Evolutionary conservation across 1,284 basidiomycete genomes (phyloP).

Genomic region (Cerioporus squamosus): DNA sequence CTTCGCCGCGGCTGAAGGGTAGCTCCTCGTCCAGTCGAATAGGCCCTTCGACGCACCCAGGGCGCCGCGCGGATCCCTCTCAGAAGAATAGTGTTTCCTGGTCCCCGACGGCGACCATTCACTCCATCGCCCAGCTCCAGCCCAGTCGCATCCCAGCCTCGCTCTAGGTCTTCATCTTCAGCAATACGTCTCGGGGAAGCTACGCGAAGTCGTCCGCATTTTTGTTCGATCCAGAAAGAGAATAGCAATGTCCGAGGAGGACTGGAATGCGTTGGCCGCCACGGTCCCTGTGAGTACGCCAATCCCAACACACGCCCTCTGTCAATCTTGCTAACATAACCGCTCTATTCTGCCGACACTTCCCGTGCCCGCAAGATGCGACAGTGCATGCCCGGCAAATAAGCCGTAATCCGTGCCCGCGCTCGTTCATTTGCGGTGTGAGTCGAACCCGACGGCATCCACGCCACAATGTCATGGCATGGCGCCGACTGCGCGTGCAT

Average conservation of each 20-base stretch:
- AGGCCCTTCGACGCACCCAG: too few species aligned
- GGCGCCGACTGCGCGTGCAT: neutral
- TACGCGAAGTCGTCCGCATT: neutral
- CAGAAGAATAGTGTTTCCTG: too few species aligned
- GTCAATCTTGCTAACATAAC: neutral
- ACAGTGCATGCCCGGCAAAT: too few species aligned
- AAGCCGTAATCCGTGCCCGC: neutral
- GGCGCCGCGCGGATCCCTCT: too few species aligned
- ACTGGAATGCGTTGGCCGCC: neutral
- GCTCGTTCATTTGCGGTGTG: neutral
- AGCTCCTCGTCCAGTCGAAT: too few species aligned
- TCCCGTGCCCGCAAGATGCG: neutral
- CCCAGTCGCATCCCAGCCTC: neutral
- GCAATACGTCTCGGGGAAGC: neutral
- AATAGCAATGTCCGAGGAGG: conserved; percentile 1
- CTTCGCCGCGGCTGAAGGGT: too few species aligned
- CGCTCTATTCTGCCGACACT: neutral
- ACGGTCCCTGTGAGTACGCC: neutral
- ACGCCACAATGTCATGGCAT: neutral
- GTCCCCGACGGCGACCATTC: neutral
- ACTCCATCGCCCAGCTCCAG: neutral
- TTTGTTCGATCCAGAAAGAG: neutral
- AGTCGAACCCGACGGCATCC: neutral
- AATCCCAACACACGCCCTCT: neutral
- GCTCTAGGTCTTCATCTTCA: neutral